These are phyloP conservation scores for Mycena pura DNA, from an alignment of 768 basidiomycete genomes.

Conservation along the genomic window DNA sequence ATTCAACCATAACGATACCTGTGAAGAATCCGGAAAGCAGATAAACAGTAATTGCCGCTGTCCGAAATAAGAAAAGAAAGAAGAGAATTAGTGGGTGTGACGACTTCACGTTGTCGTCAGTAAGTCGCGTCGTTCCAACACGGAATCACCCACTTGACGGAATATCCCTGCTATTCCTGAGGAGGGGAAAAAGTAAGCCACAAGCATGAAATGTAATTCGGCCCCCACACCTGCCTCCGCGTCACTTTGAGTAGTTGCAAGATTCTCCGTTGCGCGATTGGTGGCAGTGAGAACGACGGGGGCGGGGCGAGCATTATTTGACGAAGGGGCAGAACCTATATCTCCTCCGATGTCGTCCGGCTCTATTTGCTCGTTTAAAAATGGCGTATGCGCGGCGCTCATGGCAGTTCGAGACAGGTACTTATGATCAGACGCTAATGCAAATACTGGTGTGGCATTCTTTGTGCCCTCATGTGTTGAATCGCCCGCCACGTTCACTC, in stretches of 20 bases:
- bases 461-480: not conserved
- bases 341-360: slow-evolving; percentile 67
- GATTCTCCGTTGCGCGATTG: slow-evolving; percentile 44
- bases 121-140: not conserved
- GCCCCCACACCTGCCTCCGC: slow-evolving; percentile 74
- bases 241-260: slow-evolving; percentile 65
- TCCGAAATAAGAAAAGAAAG: slow-evolving; percentile 88
- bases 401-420: slow-evolving; percentile 39
- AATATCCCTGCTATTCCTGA: slow-evolving; percentile 78
- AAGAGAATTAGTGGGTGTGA: slow-evolving; percentile 85
- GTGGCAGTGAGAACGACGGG: slow-evolving; percentile 68
- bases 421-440: not conserved
- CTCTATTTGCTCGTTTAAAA: slow-evolving; percentile 84
- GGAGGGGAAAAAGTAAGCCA: not conserved
- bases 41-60: slow-evolving; percentile 89
- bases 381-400: slow-evolving; percentile 62
- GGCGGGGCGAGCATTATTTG: slow-evolving; percentile 46
- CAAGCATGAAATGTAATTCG: not conserved
- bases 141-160: slow-evolving; percentile 60
- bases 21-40: slow-evolving; percentile 81
- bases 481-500: not conserved
- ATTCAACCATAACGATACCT: not conserved
- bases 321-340: slow-evolving; percentile 36
- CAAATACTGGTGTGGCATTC: not conserved
- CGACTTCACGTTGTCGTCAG: slow-evolving; percentile 55